phyloP scores from a whole-genome alignment of 805 yeast genomes.

The Starmera caribaea region DNA sequence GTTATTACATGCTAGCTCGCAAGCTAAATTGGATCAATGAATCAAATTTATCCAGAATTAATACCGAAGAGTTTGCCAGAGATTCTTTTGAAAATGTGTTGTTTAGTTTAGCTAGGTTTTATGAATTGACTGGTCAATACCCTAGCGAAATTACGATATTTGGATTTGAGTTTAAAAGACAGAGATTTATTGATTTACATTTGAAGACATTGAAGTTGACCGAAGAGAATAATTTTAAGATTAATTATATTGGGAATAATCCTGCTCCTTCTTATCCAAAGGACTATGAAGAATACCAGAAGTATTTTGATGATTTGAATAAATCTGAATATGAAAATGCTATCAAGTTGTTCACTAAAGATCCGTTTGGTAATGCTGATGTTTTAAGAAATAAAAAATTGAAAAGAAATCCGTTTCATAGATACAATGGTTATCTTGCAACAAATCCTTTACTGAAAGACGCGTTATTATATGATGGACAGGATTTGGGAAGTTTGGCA shows the following conservation, averaged over 20 bases:
- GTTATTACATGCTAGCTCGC: slow-evolving; percentile 40
- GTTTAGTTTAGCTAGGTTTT: slow-evolving; percentile 46
- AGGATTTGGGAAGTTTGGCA: background rate
- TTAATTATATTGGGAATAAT: slow-evolving; percentile 46
- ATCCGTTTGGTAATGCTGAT: slow-evolving; percentile 46
- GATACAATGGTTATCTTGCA: slow-evolving; percentile 27
- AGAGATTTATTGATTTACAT: slow-evolving; percentile 49
- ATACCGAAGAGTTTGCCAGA: slow-evolving; percentile 62
- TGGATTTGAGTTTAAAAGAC: slow-evolving; percentile 68
- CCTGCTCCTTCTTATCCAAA: slow-evolving; percentile 36
- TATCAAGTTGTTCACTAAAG: slow-evolving; percentile 38
- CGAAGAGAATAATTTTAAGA: slow-evolving; percentile 8
- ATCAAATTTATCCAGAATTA: slow-evolving; percentile 17
- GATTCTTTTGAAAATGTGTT: slow-evolving; percentile 75
- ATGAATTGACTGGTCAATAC: slow-evolving; percentile 33
- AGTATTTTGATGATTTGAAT: slow-evolving; percentile 38
- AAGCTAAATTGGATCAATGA: slow-evolving; percentile 15
- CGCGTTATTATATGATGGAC: slow-evolving; percentile 4
- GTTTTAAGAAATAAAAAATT: slow-evolving; percentile 38
- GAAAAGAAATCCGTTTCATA: slow-evolving; percentile 47
- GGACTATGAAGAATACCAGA: slow-evolving; percentile 13
- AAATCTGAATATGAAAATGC: slow-evolving; percentile 45
- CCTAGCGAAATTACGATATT: slow-evolving; percentile 48
- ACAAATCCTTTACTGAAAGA: slow-evolving; percentile 7
- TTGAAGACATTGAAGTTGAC: slow-evolving; percentile 39